Base-by-base conservation (phyloP, 2,329 filamentous ascomycete species). In the Claviceps arundinis region DNA sequence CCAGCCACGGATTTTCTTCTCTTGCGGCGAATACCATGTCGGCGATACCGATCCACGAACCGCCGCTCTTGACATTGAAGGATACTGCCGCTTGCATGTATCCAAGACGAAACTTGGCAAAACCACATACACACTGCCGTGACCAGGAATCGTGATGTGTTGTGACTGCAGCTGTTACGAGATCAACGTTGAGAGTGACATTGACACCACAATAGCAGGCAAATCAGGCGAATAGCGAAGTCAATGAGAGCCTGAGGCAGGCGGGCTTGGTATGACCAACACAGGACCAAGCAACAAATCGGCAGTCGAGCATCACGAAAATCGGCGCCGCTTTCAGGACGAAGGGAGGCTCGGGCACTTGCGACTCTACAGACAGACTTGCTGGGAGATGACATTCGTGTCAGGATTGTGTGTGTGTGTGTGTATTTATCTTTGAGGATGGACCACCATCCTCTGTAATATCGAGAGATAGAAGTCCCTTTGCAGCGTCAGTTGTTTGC, bases 401-500 rank as follows among this genome's bases (percentile, higher is more conserved):
- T 59, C 63, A 62, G 2, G 22, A 61, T 55, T 68, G 26, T 47
- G 44, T 47, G 40, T 58, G 53, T 58, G 53, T 69, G 57, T 71
- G 14, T 46, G 58, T 67, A 65, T 68, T 70, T 66, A 68, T 70
- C 71, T 72, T 72, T 67, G 64, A 69, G 64, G 65, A 64, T 69
- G 65, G 67, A 69, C 63, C 66, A 72, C 66, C 64, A 68, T 64
- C 63, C 64, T 70, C 64, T 66, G 60, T 59, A 58, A 63, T 63
- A 65, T 67, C 68, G 69, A 71, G 68, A 71, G 64, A 68, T 55
- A 47, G 50, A 41, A 11, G 24, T 17, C 16, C 37, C 30, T 17
- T 41, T 50, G 24, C 22, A 17, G 45, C 45, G 30, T 3, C 9
- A 17, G 26, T 37, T 19, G 45, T 47, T 47, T 14, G 19, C n/a